Percentiles rank a stretch among this genome's conserved stretches.
Conservation (phyloP, 2,329 filamentous ascomycete species). For the Aspergillus terreus region DNA sequence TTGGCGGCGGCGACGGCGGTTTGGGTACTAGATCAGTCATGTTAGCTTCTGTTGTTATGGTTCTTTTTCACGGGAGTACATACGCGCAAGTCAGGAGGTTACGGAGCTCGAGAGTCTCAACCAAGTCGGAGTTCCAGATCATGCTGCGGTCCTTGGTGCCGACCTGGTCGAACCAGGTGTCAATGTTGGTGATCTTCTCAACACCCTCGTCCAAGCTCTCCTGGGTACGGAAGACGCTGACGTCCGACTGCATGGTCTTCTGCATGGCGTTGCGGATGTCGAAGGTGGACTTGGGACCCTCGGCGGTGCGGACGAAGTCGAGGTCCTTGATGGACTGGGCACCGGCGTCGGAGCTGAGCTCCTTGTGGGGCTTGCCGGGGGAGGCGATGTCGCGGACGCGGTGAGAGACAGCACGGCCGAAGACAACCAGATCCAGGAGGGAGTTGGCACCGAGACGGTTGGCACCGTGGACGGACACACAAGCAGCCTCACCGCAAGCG, state of each 20-base stretch:
- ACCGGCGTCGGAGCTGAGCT: constrained; percentile 79
- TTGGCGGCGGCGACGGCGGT: constrained; percentile 86
- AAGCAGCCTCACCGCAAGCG: constrained; percentile 94
- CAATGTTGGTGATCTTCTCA: constrained; percentile 78
- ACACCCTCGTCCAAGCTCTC: constrained; percentile 93
- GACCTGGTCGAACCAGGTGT: constrained; percentile 73
- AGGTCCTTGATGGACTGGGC: constrained; percentile 81
- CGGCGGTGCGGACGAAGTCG: constrained; percentile 78
- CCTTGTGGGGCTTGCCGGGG: constrained; percentile 74
- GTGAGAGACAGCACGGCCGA: constrained; percentile 95
- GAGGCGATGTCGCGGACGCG: constrained; percentile 93
- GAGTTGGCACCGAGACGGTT: constrained; percentile 98
- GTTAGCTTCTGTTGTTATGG: constrained; percentile 13
- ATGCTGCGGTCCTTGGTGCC: constrained; percentile 98
- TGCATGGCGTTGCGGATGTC: constrained; percentile 92
- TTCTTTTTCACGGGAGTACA: constrained; percentile 39
- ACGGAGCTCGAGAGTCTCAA: constrained; percentile 91
- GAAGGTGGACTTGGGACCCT: constrained; percentile 80
- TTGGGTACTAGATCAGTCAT: constrained; percentile 60
- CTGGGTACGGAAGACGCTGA: constrained; percentile 93
- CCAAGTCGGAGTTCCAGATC: constrained; percentile 99
- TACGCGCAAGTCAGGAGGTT: constrained; percentile 96
- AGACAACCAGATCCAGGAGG: constrained; percentile 93
- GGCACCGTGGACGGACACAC: constrained; percentile 95
- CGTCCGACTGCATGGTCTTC: constrained; percentile 96